Base-by-base conservation (phyloP, 148 eudicot genomes). In the Fagopyrum homotropicum region DNA sequence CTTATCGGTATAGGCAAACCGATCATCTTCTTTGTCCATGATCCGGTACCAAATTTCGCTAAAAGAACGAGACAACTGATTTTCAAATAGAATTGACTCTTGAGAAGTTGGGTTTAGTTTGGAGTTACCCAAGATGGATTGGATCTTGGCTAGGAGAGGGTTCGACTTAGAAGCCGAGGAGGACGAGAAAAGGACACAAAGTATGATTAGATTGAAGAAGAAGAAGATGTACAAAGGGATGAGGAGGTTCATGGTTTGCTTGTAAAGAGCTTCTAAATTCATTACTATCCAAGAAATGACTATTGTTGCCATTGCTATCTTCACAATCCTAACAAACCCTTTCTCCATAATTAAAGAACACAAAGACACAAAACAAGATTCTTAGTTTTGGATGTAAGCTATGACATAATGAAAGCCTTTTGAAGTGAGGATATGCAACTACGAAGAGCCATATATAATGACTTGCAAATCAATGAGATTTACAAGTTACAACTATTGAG, bases 251-350 rank as follows among this genome's bases (percentile, higher is more conserved):
- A 35, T 66, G 17, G 71, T 66, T 14, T 66, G 46, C 5, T 43
- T 66, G 71, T 66, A 66, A 5, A 66, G 71, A 40, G 30, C 2
- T 43, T 66, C 45, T 66, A 66, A 45, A 43, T 66, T 66, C 30
- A 40, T 14, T n/a, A 66, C 46, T 43, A 46, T 66, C 71, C 71
- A 66, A 66, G 43, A 7, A 40, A 46, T 66, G n/a, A 46, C 71
- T 15, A 66, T 15, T 15, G 71, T 66, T 43, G 71, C 71, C 71
- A 66, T 66, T 40, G 71, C 71, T 66, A 66, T 8, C 46, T 66
- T 66, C 46, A 46, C 71, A 66, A 66, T 15, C 12, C 47, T 40
- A 35, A 66, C 45, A 66, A 66, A 12, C 7, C 71, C 71, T 12
- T 35, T 66, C 10, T 17, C 45, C 71, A 66, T 66, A n/a, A n/a